Base-by-base conservation (phyloP, 129 eudicot genomes). In the Flaveria sonorensis region DNA sequence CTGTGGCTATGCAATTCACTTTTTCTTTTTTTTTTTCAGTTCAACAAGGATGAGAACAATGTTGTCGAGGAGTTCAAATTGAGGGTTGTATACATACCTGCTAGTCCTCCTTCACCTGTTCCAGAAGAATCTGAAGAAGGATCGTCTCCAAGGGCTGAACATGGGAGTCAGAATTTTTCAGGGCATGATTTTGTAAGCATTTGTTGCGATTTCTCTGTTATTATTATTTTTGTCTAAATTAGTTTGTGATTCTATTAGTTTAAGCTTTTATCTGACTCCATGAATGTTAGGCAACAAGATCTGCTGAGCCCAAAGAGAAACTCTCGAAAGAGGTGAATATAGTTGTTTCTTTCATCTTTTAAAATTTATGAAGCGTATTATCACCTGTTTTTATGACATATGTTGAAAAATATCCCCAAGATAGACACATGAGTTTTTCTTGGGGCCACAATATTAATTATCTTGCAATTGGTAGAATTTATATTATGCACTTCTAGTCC, bases 41-140 rank as follows among this genome's bases (percentile, higher is more conserved):
- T 94, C 66, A 89, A 80, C 63, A 91, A 82, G 75, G 96, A 83
- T 56, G 96, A 81, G 19, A 92, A 87, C 14, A 91, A 91, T 81
- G 83, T 91, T 76, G 82, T 94, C 48, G 93, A 89, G 76, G 98
- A 94, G 77, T 83, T 89, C 68, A 91, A 87, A 73, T 74, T 94
- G 87, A 89, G 96, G 83, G 98, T 94, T 57, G 82, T 89, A 19
- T 91, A 84, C 70, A 80, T 94, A 81, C 97, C 93, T 45, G 97
- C 97, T 46, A 91, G 91, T 67, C 98, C 97, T 64, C 98, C 98
- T 24, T 94, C 98, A 23, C 98, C 98, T 10, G 97, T 94, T 39
- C 98, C 97, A 1, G 98, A 94, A 81, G 98, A 86, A 80, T 88
- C 96, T 19, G 98, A 94, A 85, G 98, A 94, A 85, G 97, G 85